Base-by-base conservation (phyloP, 2,329 filamentous ascomycete genomes). In the Stachybotrys elegans region DNA sequence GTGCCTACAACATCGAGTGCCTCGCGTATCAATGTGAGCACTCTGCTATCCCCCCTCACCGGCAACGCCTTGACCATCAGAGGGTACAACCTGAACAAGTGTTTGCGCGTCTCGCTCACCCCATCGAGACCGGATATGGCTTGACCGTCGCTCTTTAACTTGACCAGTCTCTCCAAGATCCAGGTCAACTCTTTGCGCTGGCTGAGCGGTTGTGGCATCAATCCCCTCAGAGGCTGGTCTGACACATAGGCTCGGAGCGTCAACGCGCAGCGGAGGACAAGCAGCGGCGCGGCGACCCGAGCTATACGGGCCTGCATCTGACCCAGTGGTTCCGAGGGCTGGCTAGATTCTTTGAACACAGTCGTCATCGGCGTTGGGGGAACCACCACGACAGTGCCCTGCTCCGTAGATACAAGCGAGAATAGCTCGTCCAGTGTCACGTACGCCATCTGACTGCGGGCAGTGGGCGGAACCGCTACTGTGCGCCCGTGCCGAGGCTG, bases 181-280 rank as follows among this genome's bases (percentile, higher is more conserved):
- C 87, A 85, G 5, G 86, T 60, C 11, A 98, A 68, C 59, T 95
- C 93, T 49, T 79, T 83, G 35, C 88, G 78, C 57, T 95, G 88
- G 8, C 81, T 84, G 5, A 88, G 72, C 1, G 92, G 92, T 60
- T 93, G 88, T 5, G 93, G 93, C 82, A 94, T 93, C 40, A 83
- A 78, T 0, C 93, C 91, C 13, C 93, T 78, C 17, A 98, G 71
- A 1, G 92, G 91, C 59, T 96, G 92, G 62, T 98, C 93, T 4
- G 90, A 87, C 37, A 94, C 83, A 59, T 95, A 97, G 1, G 84
- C 75, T 44, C 88, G 83, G n/a, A 97, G 68, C 0, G 88, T 83
- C 14, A 95, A 71, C 0, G 87, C 89, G 12, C 86, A 82, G 3
- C 93, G 83, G 2, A 95, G 71, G 36, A 97, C 84, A 3, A 97